A percentile compares a stretch with the other conserved stretches of the same genome.
These are phyloP conservation scores for Tephrocybe sp. DNA, from an alignment of 768 basidiomycete genomes.

Conservation along the genomic window DNA sequence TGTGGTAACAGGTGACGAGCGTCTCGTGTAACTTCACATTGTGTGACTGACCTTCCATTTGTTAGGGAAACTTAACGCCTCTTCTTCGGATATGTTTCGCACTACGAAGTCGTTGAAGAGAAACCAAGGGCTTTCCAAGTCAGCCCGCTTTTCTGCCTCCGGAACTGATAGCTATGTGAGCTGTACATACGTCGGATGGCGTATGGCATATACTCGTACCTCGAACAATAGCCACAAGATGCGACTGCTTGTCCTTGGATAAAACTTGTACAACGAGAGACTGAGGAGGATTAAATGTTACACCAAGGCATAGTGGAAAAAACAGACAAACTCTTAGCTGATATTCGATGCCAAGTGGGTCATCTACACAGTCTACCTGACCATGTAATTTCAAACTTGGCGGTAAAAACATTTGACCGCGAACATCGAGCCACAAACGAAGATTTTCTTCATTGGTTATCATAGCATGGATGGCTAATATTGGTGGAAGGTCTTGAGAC, in stretches of 20 bases:
- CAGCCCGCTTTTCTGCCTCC: slow-evolving; percentile 48
- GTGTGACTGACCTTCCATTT: slow-evolving; percentile 82
- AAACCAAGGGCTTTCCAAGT: slow-evolving; percentile 68
- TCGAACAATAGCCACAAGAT: slow-evolving; percentile 87
- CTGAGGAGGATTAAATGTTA: slow-evolving; percentile 34
- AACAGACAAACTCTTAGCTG: slow-evolving; percentile 56
- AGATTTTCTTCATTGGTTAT: slow-evolving; percentile 74
- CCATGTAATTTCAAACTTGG: slow-evolving; percentile 56
- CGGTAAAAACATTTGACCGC: slow-evolving; percentile 56
- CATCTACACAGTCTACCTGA: slow-evolving; percentile 57
- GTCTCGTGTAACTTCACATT: neutral
- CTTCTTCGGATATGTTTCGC: slow-evolving; percentile 75
- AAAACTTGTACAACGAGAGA: slow-evolving; percentile 80
- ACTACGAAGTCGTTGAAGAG: slow-evolving; percentile 98
- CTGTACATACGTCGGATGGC: neutral
- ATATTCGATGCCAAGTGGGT: slow-evolving; percentile 57
- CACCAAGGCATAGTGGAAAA: neutral
- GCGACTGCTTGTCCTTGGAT: slow-evolving; percentile 67
- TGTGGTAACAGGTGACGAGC: slow-evolving; percentile 18
- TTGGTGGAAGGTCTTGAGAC: slow-evolving; percentile 68
- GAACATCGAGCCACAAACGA: slow-evolving; percentile 71
- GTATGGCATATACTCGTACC: slow-evolving; percentile 39
- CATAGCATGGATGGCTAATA: slow-evolving; percentile 83
- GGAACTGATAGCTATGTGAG: slow-evolving; percentile 44
- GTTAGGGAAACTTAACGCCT: slow-evolving; percentile 85